phyloP scores from a whole-genome alignment of 2,329 filamentous ascomycete species.

The Zelopaecilomyces penicillatus region DNA sequence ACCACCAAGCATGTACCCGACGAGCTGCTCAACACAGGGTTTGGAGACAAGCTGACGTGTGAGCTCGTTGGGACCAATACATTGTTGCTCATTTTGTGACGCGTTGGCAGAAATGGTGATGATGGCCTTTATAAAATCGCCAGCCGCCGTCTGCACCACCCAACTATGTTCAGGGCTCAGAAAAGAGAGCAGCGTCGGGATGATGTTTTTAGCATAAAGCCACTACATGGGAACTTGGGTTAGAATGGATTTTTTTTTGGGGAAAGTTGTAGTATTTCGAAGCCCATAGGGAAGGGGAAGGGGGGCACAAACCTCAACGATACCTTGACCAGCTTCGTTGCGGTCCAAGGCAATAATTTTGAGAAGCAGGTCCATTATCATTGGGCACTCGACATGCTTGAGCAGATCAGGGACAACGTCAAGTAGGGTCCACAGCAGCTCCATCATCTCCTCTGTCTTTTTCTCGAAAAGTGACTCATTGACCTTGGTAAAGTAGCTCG shows the following conservation, averaged over 20 bases:
- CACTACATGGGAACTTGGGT: constrained; percentile 47
- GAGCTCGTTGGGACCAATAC: constrained; percentile 94
- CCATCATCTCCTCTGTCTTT: constrained; percentile 96
- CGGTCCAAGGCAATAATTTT: constrained; percentile 97
- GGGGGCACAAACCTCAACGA: constrained; percentile 67
- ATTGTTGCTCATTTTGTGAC: constrained; percentile 96
- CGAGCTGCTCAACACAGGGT: constrained; percentile 73
- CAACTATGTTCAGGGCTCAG: constrained; percentile 77
- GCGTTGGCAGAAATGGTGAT: constrained; percentile 98
- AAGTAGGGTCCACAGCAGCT: constrained; percentile 76
- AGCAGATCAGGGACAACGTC: constrained; percentile 77
- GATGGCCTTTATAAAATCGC: constrained; percentile 96
- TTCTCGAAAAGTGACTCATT: constrained; percentile 97
- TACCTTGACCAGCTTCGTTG: constrained; percentile 80
- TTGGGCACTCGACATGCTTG: constrained; percentile 90
- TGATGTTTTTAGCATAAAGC: constrained; percentile 82
- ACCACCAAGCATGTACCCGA: constrained; percentile 83
- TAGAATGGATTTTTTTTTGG: constrained; percentile 6
- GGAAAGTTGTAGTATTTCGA: neutral
- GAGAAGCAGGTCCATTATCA: constrained; percentile 94
- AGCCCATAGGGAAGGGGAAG: neutral
- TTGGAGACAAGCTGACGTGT: constrained; percentile 90
- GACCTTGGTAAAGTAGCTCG: constrained; percentile 97
- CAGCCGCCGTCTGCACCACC: constrained; percentile 90
- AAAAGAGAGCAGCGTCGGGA: constrained; percentile 79